These are phyloP conservation scores for Cladosporium sp. DNA, from an alignment of 2,329 filamentous ascomycete genomes.

Conservation along the genomic window DNA sequence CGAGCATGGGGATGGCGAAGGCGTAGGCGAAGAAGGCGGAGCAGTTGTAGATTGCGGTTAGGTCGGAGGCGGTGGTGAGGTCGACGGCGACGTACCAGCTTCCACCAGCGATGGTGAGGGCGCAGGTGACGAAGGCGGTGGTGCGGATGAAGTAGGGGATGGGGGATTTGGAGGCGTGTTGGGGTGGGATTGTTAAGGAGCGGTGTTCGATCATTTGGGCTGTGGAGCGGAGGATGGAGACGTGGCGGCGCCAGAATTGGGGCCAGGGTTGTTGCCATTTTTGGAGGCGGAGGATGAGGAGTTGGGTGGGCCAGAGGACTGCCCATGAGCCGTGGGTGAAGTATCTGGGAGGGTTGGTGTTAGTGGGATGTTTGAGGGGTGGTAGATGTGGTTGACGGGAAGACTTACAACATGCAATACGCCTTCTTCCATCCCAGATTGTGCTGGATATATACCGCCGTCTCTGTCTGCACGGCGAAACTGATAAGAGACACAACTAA, in stretches of 20 bases:
- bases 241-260: conserved; percentile 76
- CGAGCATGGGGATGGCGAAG: conserved; percentile 84
- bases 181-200: conserved; percentile 59
- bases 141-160: conserved; percentile 71
- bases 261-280: conserved; percentile 74
- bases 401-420: conserved; percentile 79
- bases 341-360: conserved; percentile 41
- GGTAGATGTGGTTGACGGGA: background rate
- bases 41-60: conserved; percentile 99
- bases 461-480: conserved; percentile 93
- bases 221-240: conserved; percentile 58
- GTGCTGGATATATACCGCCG: conserved; percentile 90
- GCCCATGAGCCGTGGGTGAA: conserved; percentile 93
- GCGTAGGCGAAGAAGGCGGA: conserved; percentile 98
- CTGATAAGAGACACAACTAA: conserved; percentile 75
- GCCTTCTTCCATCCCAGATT: conserved; percentile 93
- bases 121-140: conserved; percentile 75
- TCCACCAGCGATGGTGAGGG: conserved; percentile 82
- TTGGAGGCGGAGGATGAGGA: conserved; percentile 73
- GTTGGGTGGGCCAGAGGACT: conserved; percentile 79
- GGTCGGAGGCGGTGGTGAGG: conserved; percentile 84
- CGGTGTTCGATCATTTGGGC: conserved; percentile 82
- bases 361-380: background rate
- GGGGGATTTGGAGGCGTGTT: conserved; percentile 47
- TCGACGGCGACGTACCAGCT: conserved; percentile 96